Evolutionary conservation across 2,329 filamentous ascomycete species (phyloP), one percentile per base, ranked within the genome.

Genomic region (Biscogniauxia mediterranea): DNA sequence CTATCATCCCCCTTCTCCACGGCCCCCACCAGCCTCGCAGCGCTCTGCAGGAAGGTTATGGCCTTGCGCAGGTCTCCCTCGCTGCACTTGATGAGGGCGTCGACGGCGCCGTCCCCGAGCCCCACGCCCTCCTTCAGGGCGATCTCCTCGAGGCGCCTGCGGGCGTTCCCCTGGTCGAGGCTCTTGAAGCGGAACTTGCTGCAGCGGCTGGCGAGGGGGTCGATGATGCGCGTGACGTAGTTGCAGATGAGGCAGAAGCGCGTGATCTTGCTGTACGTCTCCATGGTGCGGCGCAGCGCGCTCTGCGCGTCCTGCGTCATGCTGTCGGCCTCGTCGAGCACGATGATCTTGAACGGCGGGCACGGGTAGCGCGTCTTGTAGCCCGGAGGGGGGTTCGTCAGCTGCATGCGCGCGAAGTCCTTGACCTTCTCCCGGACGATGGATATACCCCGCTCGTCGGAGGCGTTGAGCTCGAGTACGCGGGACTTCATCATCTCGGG

Each of bases 221-320:
- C 95, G 71, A 99, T 99, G 74, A 99, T 99, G 61, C 95, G 84
- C 3, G 95, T 98, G 53, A 99, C 95, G 71, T 99, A 99, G 78
- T 99, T 99, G 79, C 96, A 99, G 61, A 98, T 94, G 51, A 99
- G 82, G 74, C 95, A 98, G 77, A 99, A 99, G 15, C 95, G 85
- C 1, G 95, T 99, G 77, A 98, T 97, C 72, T 93, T 93, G 76
- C 87, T 91, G 77, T 98, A 98, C 53, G 93, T 96, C 79, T 99
- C 95, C 95, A 99, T 99, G 1, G 95, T 99, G 58, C 96, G 85
- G 66, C 95, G 85, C 60, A 99, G 82, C 5, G 96, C 95, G 62
- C 88, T 91, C 80, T 99, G 95, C 13, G 95, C 95, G 78, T 99
- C 96, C 76, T 98, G 94, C 49, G 95, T 99, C 94, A 99, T 98